phyloP scores from a whole-genome alignment of 352 stramenopile genomes.

The Phytophthora quininea region DNA sequence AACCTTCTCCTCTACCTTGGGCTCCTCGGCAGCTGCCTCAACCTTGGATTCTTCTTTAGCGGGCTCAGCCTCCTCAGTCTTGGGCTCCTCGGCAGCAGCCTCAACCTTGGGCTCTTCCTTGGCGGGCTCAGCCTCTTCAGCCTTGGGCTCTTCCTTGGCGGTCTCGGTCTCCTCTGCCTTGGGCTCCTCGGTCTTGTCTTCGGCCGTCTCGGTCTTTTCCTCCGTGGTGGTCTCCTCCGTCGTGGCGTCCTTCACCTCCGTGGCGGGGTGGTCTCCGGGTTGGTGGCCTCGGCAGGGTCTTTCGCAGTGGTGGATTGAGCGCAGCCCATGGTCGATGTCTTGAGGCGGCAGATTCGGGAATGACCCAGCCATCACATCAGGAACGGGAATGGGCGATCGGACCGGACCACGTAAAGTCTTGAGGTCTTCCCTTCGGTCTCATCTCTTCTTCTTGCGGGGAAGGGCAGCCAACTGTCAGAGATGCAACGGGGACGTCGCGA shows the following conservation, averaged over 20 bases:
- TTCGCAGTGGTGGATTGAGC: constrained; percentile 41
- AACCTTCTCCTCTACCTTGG: constrained; percentile 15
- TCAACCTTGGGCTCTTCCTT: constrained; percentile 1
- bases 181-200: constrained; percentile 1
- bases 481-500: background rate
- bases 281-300: constrained; percentile 31
- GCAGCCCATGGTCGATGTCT: constrained; percentile 34
- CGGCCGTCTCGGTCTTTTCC: constrained; percentile 7
- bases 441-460: constrained; percentile 25
- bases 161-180: background rate
- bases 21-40: constrained; percentile 16
- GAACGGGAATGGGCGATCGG: constrained; percentile 16
- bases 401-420: constrained; percentile 24
- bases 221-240: constrained; percentile 25
- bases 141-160: background rate
- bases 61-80: constrained; percentile 14
- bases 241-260: background rate
- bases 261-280: constrained; percentile 22
- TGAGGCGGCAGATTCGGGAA: constrained; percentile 34
- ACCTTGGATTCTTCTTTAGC: constrained; percentile 10
- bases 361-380: constrained; percentile 12
- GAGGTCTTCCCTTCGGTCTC: constrained; percentile 9
- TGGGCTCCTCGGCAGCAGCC: constrained; percentile 10
- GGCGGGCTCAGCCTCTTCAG: background rate
- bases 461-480: background rate